Conservation (phyloP, 179 eudicot genomes). For the Gypsophila paniculata region DNA sequence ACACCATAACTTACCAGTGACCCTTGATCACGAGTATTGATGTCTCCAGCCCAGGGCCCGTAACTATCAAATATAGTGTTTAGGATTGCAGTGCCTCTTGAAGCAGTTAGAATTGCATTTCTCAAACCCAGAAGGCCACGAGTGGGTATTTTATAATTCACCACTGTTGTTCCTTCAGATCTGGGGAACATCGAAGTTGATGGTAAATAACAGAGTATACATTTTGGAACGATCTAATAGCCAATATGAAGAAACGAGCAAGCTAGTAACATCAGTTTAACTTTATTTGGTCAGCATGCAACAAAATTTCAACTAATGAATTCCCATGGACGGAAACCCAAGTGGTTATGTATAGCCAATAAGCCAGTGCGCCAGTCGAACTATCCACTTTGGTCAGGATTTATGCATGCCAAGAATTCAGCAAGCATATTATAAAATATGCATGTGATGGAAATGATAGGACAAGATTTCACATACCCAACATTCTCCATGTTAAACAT, state of each 20-base stretch:
- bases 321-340: background rate
- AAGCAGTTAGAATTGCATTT: slow-evolving; percentile 86
- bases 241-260: slow-evolving; percentile 8
- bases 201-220: slow-evolving; percentile 16
- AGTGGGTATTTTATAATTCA: slow-evolving; percentile 88
- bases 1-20: slow-evolving; percentile 60
- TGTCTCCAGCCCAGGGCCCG: slow-evolving; percentile 98
- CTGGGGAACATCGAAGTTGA: slow-evolving; percentile 31
- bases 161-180: slow-evolving; percentile 74
- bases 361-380: background rate
- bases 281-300: background rate
- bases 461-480: slow-evolving; percentile 50
- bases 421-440: background rate
- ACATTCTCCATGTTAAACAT: slow-evolving; percentile 90
- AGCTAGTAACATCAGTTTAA: background rate
- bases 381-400: background rate
- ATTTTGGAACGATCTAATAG: background rate
- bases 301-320: background rate
- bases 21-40: slow-evolving; percentile 86
- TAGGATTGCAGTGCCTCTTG: slow-evolving; percentile 95
- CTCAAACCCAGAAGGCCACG: slow-evolving; percentile 94
- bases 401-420: background rate
- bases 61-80: slow-evolving; percentile 92
- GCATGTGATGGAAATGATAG: background rate
- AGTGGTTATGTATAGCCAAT: background rate